Evolutionary conservation across 805 yeast genomes (phyloP).

Genomic region (Monosporozyma solicola): DNA sequence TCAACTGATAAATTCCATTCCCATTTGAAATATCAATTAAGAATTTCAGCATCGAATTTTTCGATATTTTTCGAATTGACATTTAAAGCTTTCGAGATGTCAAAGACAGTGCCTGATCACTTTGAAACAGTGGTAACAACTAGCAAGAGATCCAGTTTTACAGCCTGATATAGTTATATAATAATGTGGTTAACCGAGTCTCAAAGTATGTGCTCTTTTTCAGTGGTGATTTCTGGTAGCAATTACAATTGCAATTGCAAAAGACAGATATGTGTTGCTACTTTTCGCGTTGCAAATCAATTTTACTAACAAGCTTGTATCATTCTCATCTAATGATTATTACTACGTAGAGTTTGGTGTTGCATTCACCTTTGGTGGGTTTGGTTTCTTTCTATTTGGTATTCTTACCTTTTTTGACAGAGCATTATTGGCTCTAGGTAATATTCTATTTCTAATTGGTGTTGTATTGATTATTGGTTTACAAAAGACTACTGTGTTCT

Average conservation of each 20-base stretch:
- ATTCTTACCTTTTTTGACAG: conserved; percentile 80
- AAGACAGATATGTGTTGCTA: background rate
- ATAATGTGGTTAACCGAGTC: conserved; percentile 66
- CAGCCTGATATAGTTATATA: background rate
- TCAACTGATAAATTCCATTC: background rate
- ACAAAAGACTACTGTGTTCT: conserved; percentile 70
- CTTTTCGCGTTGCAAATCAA: background rate
- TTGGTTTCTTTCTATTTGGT: conserved; percentile 71
- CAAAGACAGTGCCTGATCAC: background rate
- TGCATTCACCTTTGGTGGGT: conserved; percentile 79
- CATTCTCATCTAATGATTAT: background rate
- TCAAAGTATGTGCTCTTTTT: conserved; percentile 48
- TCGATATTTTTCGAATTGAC: background rate
- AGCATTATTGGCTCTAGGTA: conserved; percentile 83
- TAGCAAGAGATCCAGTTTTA: background rate
- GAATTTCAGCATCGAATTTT: background rate
- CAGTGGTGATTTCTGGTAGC: too few relatives aligned
- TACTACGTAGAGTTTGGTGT: conserved; percentile 70
- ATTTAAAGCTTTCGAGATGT: background rate
- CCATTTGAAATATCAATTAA: background rate
- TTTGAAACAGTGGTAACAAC: background rate
- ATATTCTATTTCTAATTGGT: conserved; percentile 71
- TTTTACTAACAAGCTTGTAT: background rate
- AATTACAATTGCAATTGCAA: background rate
- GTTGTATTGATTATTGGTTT: conserved; percentile 80